phyloP scores from a whole-genome alignment of 2,329 filamentous ascomycete species.

The Plenodomus lindquistii region DNA sequence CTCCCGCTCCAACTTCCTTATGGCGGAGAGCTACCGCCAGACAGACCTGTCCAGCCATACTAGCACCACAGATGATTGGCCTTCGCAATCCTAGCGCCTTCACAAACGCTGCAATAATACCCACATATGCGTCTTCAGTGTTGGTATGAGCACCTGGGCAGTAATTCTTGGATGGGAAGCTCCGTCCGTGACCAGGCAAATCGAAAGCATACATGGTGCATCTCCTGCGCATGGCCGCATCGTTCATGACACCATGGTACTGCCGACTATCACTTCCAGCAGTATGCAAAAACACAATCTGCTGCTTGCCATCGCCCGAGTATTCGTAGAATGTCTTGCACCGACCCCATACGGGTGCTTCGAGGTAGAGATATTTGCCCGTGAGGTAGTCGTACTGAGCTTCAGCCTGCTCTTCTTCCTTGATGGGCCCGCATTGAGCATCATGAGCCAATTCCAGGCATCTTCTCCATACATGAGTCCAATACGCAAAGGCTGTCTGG shows the following conservation, averaged over 20 bases:
- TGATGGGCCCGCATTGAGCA: slow-evolving; percentile 51
- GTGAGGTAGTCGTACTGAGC: slow-evolving; percentile 50
- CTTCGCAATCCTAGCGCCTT: slow-evolving; percentile 50
- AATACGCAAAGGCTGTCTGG: slow-evolving; percentile 50
- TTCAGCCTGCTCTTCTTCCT: slow-evolving; percentile 45
- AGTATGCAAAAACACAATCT: slow-evolving; percentile 52
- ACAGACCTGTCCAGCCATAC: slow-evolving; percentile 57
- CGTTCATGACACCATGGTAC: slow-evolving; percentile 58
- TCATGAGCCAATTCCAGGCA: slow-evolving; percentile 55
- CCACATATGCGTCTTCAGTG: slow-evolving; percentile 53
- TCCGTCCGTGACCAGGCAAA: slow-evolving; percentile 54
- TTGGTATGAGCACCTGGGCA: slow-evolving; percentile 53
- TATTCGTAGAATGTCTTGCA: slow-evolving; percentile 57
- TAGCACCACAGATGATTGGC: slow-evolving; percentile 55
- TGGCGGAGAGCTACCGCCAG: slow-evolving; percentile 53
- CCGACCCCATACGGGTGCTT: slow-evolving; percentile 52
- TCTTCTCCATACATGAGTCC: slow-evolving; percentile 54
- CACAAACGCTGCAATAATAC: slow-evolving; percentile 51
- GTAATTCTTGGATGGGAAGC: slow-evolving; percentile 51
- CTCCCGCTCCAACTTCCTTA: slow-evolving; percentile 52
- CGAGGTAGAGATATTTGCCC: slow-evolving; percentile 54
- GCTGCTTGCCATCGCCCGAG: slow-evolving; percentile 51
- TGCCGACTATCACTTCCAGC: slow-evolving; percentile 54
- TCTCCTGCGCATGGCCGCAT: slow-evolving; percentile 50
- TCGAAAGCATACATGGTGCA: slow-evolving; percentile 57